Percentiles rank a stretch among this genome's conserved stretches.
These are phyloP conservation scores for Mucor lusitanicus DNA, from an alignment of 371 early-diverging fungal species.

Conservation along the genomic window DNA sequence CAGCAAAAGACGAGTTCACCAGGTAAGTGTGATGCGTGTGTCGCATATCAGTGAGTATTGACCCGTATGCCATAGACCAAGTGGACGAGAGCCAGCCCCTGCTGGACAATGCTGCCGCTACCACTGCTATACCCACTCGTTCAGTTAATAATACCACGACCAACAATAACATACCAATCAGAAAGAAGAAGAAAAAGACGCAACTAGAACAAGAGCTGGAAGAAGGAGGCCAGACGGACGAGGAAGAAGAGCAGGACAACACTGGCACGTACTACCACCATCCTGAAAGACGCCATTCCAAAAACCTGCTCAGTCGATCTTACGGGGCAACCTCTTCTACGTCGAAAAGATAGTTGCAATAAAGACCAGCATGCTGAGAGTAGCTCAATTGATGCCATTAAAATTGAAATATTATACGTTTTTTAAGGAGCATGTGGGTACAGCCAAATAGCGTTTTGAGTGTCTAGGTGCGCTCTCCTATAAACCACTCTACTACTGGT, in stretches of 20 bases:
- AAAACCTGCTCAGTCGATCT: constrained; percentile 17
- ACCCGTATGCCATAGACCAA: background rate
- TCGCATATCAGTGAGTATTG: background rate
- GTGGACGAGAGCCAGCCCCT: constrained; percentile 13
- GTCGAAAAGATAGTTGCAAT: background rate
- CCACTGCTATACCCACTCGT: constrained; percentile 10
- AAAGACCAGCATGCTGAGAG: background rate
- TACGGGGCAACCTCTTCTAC: constrained; percentile 24
- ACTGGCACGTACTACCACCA: constrained; percentile 58
- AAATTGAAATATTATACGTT: background rate
- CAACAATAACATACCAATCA: constrained; percentile 7
- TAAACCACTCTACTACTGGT: background rate
- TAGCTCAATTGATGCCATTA: constrained; percentile 14
- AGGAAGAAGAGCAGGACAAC: constrained; percentile 36
- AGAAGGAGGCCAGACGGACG: constrained; percentile 35
- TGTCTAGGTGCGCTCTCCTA: background rate
- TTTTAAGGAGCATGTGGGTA: background rate
- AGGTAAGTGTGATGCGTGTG: constrained; percentile 4
- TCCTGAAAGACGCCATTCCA: constrained; percentile 52
- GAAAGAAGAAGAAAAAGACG: constrained; percentile 12
- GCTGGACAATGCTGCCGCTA: background rate
- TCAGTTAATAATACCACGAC: constrained; percentile 6
- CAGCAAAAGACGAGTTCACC: background rate
- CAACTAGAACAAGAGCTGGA: constrained; percentile 6
- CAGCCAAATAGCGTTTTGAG: background rate